Evolutionary conservation across 495 filamentous ascomycete species (phyloP).

Genomic region (Parathielavia hyrcaniae): DNA sequence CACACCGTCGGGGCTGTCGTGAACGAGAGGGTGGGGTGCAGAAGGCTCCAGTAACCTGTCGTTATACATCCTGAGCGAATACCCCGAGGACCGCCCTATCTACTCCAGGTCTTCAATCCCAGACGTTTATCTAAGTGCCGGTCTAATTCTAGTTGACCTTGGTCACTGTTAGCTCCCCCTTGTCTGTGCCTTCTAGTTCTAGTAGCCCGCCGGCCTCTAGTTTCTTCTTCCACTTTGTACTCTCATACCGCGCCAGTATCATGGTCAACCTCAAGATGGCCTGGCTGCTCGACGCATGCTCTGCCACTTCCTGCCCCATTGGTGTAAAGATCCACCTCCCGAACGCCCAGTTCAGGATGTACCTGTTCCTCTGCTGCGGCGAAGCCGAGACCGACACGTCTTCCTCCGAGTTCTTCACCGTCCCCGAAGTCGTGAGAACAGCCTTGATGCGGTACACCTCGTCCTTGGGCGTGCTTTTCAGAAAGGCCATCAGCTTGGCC

Average conservation of each 20-base stretch:
- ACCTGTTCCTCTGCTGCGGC: constrained; percentile 36
- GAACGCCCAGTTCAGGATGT: constrained; percentile 97
- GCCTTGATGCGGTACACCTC: constrained; percentile 96
- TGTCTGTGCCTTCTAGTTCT: constrained; percentile 39
- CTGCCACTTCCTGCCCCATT: constrained; percentile 38
- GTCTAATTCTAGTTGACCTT: constrained; percentile 34
- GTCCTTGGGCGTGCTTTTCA: constrained; percentile 71
- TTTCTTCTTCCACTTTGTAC: constrained; percentile 81
- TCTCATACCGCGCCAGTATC: constrained; percentile 78
- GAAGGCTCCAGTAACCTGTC: too few relatives aligned
- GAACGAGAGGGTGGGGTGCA: too few relatives aligned
- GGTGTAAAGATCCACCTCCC: constrained; percentile 85
- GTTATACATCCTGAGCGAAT: not conserved
- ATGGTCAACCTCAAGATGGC: constrained; percentile 69
- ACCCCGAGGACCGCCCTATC: not conserved
- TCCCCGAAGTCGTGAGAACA: constrained; percentile 54
- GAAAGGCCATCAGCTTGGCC: constrained; percentile 56
- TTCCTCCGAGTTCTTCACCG: constrained; percentile 57
- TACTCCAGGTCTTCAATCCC: not conserved
- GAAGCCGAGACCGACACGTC: constrained; percentile 27
- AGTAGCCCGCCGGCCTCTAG: constrained; percentile 58
- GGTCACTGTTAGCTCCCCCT: constrained; percentile 40
- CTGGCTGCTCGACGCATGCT: constrained; percentile 44
- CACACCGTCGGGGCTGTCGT: too few relatives aligned
- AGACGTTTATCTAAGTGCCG: not conserved